These are phyloP conservation scores for Fraxinus dipetala DNA, from an alignment of 305 asterid species.

Conservation along the genomic window DNA sequence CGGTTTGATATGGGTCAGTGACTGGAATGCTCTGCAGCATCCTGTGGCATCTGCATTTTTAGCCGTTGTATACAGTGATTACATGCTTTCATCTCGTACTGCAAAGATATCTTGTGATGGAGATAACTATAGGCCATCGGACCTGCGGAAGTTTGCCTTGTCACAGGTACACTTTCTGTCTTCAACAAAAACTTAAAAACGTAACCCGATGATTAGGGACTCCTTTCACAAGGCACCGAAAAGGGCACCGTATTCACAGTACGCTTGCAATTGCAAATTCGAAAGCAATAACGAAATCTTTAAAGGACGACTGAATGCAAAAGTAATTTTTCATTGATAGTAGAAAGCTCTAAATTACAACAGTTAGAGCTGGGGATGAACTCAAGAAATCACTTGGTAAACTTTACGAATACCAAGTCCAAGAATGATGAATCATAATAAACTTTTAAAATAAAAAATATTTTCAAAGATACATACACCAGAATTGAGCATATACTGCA, in stretches of 20 bases:
- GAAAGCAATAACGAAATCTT: too few relatives aligned
- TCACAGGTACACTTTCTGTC: slow-evolving; percentile 59
- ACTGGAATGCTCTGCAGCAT: slow-evolving; percentile 91
- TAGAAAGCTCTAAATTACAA: neutral
- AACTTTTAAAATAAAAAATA: neutral
- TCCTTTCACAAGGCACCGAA: neutral
- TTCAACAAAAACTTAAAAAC: neutral
- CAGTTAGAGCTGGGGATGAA: neutral
- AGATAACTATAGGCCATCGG: slow-evolving; percentile 49
- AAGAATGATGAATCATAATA: neutral
- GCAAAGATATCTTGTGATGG: slow-evolving; percentile 59
- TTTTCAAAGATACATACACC: neutral
- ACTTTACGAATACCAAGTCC: neutral
- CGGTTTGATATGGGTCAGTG: slow-evolving; percentile 78
- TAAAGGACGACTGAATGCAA: neutral
- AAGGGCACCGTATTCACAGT: too few relatives aligned
- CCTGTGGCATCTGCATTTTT: slow-evolving; percentile 92
- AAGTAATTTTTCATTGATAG: neutral
- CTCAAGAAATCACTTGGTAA: neutral
- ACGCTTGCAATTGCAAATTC: too few relatives aligned
- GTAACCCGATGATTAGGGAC: neutral
- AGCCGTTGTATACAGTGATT: slow-evolving; percentile 79
- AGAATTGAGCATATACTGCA: neutral
- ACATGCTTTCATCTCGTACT: slow-evolving; percentile 87
- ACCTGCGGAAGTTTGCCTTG: slow-evolving; percentile 76